These are phyloP conservation scores for Penstemon newberryi DNA, from an alignment of 257 asterid genomes.

Conservation along the genomic window DNA sequence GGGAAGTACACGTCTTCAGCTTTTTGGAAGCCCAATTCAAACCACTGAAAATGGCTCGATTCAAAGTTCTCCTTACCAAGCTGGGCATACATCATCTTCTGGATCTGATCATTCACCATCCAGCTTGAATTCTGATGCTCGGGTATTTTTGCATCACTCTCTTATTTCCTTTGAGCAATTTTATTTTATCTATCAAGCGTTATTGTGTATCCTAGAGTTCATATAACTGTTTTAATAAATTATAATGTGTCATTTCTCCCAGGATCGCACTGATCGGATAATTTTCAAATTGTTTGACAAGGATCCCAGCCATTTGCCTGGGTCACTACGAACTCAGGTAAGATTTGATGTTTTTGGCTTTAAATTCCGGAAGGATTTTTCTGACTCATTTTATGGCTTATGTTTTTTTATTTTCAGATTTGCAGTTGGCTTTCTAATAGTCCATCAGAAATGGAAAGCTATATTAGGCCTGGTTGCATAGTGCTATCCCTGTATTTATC, in stretches of 20 bases:
- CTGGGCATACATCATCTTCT: constrained; percentile 73
- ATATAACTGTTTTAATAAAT: constrained; percentile 1
- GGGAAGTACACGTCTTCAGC: constrained; percentile 66
- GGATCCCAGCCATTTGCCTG: constrained; percentile 92
- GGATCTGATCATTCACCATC: constrained; percentile 84
- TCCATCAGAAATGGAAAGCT: constrained; percentile 96
- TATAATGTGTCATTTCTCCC: constrained; percentile 23
- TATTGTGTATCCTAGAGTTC: constrained; percentile 10
- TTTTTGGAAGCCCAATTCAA: constrained; percentile 53
- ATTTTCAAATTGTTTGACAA: constrained; percentile 89
- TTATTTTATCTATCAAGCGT: not conserved
- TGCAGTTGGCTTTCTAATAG: constrained; percentile 79
- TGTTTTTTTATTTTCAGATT: constrained; percentile 52
- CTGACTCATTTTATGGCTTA: constrained; percentile 10
- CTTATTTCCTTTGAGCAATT: constrained; percentile 10
- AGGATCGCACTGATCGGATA: constrained; percentile 91
- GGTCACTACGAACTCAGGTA: constrained; percentile 72
- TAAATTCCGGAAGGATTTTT: constrained; percentile 4
- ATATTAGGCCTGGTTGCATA: constrained; percentile 92
- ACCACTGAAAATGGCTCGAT: constrained; percentile 47
- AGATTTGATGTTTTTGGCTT: constrained; percentile 24
- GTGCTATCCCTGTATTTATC: constrained; percentile 70
- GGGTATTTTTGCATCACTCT: constrained; percentile 40
- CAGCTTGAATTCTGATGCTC: constrained; percentile 62
- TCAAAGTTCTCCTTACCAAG: constrained; percentile 56